These are phyloP conservation scores for Yamadazyma kanchanaburiensis DNA, from an alignment of 1,139 yeast species.

Conservation along the genomic window DNA sequence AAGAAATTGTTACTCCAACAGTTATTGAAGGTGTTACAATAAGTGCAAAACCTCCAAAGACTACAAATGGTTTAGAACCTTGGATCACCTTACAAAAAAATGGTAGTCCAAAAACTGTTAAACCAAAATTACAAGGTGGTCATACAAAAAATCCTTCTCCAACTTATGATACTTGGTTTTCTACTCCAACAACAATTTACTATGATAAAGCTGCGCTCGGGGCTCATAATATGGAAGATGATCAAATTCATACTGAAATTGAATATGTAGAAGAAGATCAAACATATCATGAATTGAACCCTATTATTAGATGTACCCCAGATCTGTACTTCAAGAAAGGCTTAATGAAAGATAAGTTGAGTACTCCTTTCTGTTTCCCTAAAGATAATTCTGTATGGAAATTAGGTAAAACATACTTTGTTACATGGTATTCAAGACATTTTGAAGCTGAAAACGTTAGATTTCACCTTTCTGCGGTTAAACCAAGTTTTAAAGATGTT, in stretches of 20 bases:
- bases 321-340: slow-evolving; percentile 68
- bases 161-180: slow-evolving; percentile 73
- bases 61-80: slow-evolving; percentile 68
- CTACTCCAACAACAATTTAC: slow-evolving; percentile 59
- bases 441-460: slow-evolving; percentile 57
- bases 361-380: slow-evolving; percentile 85
- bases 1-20: slow-evolving; percentile 74
- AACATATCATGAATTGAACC: slow-evolving; percentile 66
- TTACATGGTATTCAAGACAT: slow-evolving; percentile 77
- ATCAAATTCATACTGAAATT: slow-evolving; percentile 54
- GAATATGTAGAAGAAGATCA: slow-evolving; percentile 60
- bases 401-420: slow-evolving; percentile 62
- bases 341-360: slow-evolving; percentile 45
- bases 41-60: slow-evolving; percentile 64
- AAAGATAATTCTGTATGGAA: slow-evolving; percentile 54
- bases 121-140: slow-evolving; percentile 73
- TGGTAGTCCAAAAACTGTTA: slow-evolving; percentile 78
- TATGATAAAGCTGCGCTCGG: slow-evolving; percentile 57
- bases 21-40: slow-evolving; percentile 81
- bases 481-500: slow-evolving; percentile 50
- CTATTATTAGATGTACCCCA: slow-evolving; percentile 83
- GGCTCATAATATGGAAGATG: slow-evolving; percentile 68
- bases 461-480: slow-evolving; percentile 63
- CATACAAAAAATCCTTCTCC: slow-evolving; percentile 64
- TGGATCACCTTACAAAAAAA: slow-evolving; percentile 78